Percentiles rank a stretch among this genome's conserved stretches.
These are phyloP conservation scores for Oenanthe sinensis DNA, from an alignment of 129 eudicot genomes.

Conservation along the genomic window DNA sequence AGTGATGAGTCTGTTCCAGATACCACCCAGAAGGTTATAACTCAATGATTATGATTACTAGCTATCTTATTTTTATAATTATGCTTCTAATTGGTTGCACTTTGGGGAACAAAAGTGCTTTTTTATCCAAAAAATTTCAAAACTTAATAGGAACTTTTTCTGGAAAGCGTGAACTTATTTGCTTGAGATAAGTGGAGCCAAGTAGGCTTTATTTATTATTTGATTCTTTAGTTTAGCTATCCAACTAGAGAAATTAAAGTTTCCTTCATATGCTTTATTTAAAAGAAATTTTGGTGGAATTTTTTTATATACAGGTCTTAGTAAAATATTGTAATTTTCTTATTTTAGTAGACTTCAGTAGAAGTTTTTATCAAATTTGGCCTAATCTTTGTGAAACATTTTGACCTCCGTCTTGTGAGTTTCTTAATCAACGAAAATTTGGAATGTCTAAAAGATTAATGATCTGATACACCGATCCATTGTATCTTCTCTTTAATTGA, in stretches of 20 bases:
- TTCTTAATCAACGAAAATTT: background rate
- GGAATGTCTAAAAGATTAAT: background rate
- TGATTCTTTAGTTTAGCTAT: background rate
- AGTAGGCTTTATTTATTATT: background rate
- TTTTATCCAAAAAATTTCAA: background rate
- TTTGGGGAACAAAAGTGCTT: background rate
- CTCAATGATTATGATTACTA: background rate
- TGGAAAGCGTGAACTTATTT: background rate
- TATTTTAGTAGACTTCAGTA: background rate
- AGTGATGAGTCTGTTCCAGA: slow-evolving; percentile 34
- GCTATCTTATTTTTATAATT: background rate
- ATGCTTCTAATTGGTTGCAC: background rate
- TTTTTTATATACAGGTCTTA: too few relatives aligned
- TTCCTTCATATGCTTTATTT: background rate
- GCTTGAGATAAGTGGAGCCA: background rate
- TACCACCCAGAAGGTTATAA: slow-evolving; percentile 37
- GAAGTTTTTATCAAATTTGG: background rate
- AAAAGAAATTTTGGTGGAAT: background rate
- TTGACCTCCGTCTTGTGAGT: background rate
- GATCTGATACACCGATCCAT: background rate
- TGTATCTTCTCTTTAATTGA: background rate
- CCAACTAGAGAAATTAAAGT: background rate
- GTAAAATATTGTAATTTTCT: background rate
- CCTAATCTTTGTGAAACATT: background rate
- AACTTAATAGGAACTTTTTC: background rate